Conservation (phyloP, 495 filamentous ascomycete species). For the Hypoxylon lienhwacheense region DNA sequence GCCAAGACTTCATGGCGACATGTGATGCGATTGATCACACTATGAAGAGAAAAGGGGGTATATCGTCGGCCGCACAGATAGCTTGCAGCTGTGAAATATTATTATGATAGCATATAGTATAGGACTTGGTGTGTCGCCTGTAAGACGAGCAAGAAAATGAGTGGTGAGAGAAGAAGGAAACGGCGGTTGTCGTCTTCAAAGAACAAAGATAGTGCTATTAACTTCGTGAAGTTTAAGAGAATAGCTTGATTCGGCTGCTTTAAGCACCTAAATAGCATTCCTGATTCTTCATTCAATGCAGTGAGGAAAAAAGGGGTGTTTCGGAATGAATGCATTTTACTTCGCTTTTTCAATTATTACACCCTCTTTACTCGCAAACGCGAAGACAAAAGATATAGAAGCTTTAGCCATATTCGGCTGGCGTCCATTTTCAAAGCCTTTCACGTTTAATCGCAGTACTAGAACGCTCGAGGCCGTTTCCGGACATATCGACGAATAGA, state of each 20-base stretch:
- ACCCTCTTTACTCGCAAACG: background rate
- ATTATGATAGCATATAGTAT: conserved; percentile 6
- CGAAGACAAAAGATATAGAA: conserved; percentile 19
- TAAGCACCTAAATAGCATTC: conserved; percentile 12
- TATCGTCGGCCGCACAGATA: background rate
- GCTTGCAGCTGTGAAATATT: background rate
- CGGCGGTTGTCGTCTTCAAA: conserved; percentile 9
- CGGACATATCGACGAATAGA: conserved; percentile 5
- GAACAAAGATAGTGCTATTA: conserved; percentile 21
- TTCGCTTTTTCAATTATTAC: conserved; percentile 1
- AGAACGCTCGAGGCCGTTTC: conserved; percentile 9
- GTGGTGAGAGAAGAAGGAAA: conserved; percentile 11
- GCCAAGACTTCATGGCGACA: conserved; percentile 7
- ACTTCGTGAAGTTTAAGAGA: background rate
- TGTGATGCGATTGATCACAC: background rate
- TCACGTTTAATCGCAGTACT: background rate
- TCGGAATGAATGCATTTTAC: conserved; percentile 21
- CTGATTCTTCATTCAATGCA: conserved; percentile 25
- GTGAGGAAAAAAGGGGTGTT: conserved; percentile 2
- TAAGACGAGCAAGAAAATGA: background rate
- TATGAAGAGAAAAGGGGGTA: conserved; percentile 1
- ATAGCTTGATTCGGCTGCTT: conserved; percentile 9
- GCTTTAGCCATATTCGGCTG: conserved; percentile 16
- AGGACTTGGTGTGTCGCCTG: background rate
- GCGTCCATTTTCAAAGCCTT: conserved; percentile 7